Evolutionary conservation across 2,329 filamentous ascomycete genomes (phyloP), one percentile per base, ranked within the genome.

Genomic region (Aspergillus quadrilineatus): DNA sequence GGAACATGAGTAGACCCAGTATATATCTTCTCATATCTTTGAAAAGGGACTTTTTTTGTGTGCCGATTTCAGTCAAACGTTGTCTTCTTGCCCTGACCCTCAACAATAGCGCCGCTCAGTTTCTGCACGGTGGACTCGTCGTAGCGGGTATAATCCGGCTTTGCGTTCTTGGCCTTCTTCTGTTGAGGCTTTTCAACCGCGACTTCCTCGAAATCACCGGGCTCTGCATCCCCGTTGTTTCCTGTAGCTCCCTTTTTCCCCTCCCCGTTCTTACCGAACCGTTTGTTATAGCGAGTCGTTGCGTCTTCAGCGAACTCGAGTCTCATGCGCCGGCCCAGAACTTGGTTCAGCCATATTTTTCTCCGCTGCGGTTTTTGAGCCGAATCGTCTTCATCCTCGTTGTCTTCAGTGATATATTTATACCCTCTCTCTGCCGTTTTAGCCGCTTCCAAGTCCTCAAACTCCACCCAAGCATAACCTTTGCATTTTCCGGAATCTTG

Each of bases 401-500:
- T 69, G 60, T 79, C 71, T 58, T 78, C 73, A 51, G 74, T 65
- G 34, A 92, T 82, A 75, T 86, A 85, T 58, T 91, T 82, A 66
- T 89, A 97, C 0, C 93, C 93, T 70, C 86, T 87, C 62, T 96
- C 91, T 3, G 89, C 90, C 67, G 82, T 83, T 49, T 87, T 84
- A 0, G 91, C 91, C 0, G 88, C 84, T 55, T 89, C 86, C 9
- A 92, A 70, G 50, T 92, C 86, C 69, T 88, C 87, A 75, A 97
- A 99, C 60, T 90, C 90, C 59, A 99, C 86, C 92, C 94, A 99
- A 5, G 88, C 94, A 76, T 89, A 99, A 15, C 94, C 95, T 78
- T 97, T 97, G 80, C 94, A 99, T 78, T 97, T 99, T 43, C 94
- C 94, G 17, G 88, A 88, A 73, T 99, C 95, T 74, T 97, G 90